A percentile compares a stretch with the other conserved stretches of the same genome.
Conservation (phyloP, 2,329 filamentous ascomycete species). For the Claviceps africana region DNA sequence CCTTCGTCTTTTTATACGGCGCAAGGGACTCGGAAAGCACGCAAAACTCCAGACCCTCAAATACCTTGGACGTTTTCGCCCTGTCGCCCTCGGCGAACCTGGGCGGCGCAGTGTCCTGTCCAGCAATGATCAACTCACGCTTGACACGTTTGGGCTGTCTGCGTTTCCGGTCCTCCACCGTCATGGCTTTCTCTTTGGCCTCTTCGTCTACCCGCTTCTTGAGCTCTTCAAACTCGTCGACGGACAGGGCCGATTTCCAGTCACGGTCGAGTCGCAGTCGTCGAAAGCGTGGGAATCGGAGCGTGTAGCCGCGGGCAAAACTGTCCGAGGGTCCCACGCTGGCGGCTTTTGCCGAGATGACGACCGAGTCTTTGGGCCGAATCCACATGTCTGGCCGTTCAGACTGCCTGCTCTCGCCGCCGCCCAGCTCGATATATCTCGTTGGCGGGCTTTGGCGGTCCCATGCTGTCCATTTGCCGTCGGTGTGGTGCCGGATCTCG, state of each 20-base stretch:
- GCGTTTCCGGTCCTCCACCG: slow-evolving; percentile 54
- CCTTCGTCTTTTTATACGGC: slow-evolving; percentile 61
- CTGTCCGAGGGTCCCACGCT: slow-evolving; percentile 60
- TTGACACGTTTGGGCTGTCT: slow-evolving; percentile 46
- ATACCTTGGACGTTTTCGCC: slow-evolving; percentile 45
- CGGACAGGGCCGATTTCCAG: slow-evolving; percentile 68
- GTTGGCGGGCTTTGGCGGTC: slow-evolving; percentile 61
- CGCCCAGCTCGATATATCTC: slow-evolving; percentile 67
- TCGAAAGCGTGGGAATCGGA: slow-evolving; percentile 87
- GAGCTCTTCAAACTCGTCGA: slow-evolving; percentile 63
- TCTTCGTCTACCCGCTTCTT: slow-evolving; percentile 57
- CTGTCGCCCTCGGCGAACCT: slow-evolving; percentile 9
- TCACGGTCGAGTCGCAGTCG: slow-evolving; percentile 65
- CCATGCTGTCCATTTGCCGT: slow-evolving; percentile 87
- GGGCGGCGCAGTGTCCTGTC: slow-evolving; percentile 34
- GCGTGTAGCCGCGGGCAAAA: slow-evolving; percentile 62
- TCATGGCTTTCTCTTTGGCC: slow-evolving; percentile 59
- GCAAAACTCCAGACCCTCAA: slow-evolving; percentile 66
- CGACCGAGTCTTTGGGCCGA: slow-evolving; percentile 71
- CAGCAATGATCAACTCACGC: slow-evolving; percentile 56
- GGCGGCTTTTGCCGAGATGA: slow-evolving; percentile 79
- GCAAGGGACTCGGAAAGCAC: slow-evolving; percentile 62
- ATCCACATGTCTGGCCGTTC: slow-evolving; percentile 92
- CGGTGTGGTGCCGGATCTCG: slow-evolving; percentile 66
- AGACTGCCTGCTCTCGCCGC: slow-evolving; percentile 52